These are phyloP conservation scores for Hevea brasiliensis DNA, from an alignment of 345 rosid species.

Conservation along the genomic window DNA sequence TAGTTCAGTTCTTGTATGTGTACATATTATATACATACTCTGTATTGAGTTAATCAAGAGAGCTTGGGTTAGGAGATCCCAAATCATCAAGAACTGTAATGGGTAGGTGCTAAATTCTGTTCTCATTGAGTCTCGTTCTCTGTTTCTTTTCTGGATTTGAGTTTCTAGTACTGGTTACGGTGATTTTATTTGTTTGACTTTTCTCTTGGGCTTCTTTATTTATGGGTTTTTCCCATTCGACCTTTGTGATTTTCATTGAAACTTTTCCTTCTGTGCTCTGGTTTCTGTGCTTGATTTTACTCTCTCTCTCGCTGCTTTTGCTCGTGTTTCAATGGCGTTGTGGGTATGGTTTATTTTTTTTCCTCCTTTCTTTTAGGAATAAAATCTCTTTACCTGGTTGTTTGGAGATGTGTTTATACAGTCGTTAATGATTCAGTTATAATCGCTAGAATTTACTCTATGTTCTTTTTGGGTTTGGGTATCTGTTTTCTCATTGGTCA, in stretches of 20 bases:
- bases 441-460: neutral
- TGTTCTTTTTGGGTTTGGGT: slow-evolving; percentile 8
- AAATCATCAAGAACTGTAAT: slow-evolving; percentile 33
- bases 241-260: slow-evolving; percentile 11
- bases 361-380: neutral
- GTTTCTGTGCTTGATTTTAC: slow-evolving; percentile 22
- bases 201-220: slow-evolving; percentile 10
- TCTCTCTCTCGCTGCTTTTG: slow-evolving; percentile 8
- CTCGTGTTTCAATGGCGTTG: slow-evolving; percentile 6
- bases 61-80: slow-evolving; percentile 22
- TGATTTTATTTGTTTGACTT: slow-evolving; percentile 8
- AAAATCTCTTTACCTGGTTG: neutral
- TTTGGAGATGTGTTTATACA: neutral
- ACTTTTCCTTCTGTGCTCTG: slow-evolving; percentile 5
- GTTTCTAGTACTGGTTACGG: neutral
- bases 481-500: slow-evolving; percentile 30
- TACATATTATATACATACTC: neutral
- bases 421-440: neutral
- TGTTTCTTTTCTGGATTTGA: slow-evolving; percentile 14
- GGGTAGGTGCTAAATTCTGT: slow-evolving; percentile 38
- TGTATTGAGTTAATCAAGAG: slow-evolving; percentile 30
- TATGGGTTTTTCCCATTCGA: slow-evolving; percentile 1
- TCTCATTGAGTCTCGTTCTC: slow-evolving; percentile 19
- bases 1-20: neutral
- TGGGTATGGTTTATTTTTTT: neutral